Percentiles rank a stretch among this genome's conserved stretches.
Conservation (phyloP, 371 early-diverging fungal genomes). For the Mortierella sp. region DNA sequence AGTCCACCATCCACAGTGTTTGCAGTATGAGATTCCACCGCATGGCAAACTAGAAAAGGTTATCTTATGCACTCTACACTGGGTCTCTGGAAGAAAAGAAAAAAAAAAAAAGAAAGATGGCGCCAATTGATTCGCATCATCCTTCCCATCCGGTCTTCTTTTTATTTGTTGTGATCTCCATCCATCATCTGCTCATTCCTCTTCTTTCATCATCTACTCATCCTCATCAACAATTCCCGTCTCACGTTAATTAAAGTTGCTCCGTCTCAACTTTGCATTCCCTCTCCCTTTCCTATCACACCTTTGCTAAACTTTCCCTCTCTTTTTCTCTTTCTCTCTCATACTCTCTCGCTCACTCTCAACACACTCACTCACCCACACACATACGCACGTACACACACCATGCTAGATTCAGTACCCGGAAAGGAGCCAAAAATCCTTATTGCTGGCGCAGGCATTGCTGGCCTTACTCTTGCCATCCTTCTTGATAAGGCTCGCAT, state of each 20-base stretch:
- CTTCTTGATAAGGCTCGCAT: slow-evolving; percentile 40
- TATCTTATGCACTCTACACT: neutral
- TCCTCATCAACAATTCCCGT: too few relatives aligned
- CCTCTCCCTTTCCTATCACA: too few relatives aligned
- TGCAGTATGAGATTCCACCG: neutral
- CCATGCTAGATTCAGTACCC: slow-evolving; percentile 13
- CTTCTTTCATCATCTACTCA: neutral
- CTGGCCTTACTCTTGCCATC: slow-evolving; percentile 29
- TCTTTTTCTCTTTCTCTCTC: neutral
- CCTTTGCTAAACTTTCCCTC: neutral
- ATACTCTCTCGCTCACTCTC: too few relatives aligned
- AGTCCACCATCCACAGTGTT: too few relatives aligned
- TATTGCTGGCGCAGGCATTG: slow-evolving; percentile 43
- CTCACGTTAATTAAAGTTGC: neutral
- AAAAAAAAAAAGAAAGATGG: neutral
- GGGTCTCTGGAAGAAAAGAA: neutral
- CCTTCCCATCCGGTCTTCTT: neutral
- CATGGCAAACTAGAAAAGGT: neutral
- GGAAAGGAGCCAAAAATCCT: slow-evolving; percentile 20
- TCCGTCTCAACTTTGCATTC: neutral
- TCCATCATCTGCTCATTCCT: neutral
- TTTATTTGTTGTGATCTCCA: neutral
- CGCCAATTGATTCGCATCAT: neutral
- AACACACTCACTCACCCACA: neutral
- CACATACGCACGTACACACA: neutral